Conservation (phyloP, 31 red algal species). For the Odonthalia washingtoniensis region DNA sequence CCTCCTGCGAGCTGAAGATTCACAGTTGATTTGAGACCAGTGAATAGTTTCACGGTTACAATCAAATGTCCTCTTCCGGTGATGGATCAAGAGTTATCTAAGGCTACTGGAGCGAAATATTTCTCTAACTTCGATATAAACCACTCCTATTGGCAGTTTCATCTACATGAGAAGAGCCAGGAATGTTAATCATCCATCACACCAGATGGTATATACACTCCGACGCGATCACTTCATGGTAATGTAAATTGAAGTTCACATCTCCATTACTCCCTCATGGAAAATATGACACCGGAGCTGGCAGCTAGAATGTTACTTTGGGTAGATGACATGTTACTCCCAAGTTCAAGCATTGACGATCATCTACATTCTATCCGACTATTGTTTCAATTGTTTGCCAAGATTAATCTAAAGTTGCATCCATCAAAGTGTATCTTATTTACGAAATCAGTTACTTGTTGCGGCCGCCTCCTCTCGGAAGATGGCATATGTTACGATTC, state of each 20-base stretch:
- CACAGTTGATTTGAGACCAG: constrained; percentile 8
- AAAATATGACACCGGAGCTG: neutral
- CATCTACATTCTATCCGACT: too few species aligned
- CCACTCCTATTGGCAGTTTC: neutral
- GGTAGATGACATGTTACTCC: too few species aligned
- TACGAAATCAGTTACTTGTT: too few species aligned
- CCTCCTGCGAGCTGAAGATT: neutral
- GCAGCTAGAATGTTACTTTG: too few species aligned
- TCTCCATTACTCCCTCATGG: neutral
- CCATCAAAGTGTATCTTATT: too few species aligned
- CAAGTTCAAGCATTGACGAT: too few species aligned
- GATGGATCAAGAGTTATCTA: neutral
- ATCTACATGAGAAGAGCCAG: neutral
- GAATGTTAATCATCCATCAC: neutral
- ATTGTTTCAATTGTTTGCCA: too few species aligned
- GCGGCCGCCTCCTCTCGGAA: too few species aligned
- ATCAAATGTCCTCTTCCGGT: neutral
- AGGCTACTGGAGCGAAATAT: neutral
- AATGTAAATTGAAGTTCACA: neutral
- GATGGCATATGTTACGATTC: too few species aligned
- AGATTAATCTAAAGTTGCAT: too few species aligned
- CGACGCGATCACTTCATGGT: neutral
- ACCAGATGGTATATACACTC: neutral
- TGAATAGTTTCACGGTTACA: neutral
- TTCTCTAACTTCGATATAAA: neutral